phyloP scores from a whole-genome alignment of 495 filamentous ascomycete genomes.

The Talaromyces stipitatus region DNA sequence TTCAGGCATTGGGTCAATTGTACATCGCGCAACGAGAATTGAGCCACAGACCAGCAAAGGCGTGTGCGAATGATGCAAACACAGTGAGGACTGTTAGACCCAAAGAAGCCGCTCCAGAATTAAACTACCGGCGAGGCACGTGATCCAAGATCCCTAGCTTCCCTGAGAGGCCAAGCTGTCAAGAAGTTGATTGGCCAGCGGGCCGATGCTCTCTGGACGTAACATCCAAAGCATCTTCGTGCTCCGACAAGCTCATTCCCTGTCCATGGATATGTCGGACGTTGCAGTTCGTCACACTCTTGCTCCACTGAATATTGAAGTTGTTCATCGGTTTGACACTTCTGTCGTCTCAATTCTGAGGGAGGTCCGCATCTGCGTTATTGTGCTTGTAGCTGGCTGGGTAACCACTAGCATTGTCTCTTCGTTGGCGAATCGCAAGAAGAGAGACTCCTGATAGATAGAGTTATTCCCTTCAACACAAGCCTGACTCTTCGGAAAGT shows the following conservation, averaged over 20 bases:
- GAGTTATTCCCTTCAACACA: not conserved
- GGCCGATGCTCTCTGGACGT: not conserved
- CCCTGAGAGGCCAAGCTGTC: conserved; percentile 5
- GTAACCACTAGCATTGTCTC: conserved; percentile 38
- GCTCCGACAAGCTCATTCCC: not conserved
- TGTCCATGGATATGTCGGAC: conserved; percentile 41
- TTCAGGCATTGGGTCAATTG: conserved; percentile 58
- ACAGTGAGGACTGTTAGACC: not conserved
- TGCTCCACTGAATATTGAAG: conserved; percentile 35
- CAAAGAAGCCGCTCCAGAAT: not conserved
- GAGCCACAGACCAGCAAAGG: conserved; percentile 1
- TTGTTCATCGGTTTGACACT: conserved; percentile 39
- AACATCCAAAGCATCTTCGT: not conserved
- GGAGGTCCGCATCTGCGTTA: conserved; percentile 38
- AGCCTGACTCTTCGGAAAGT: not conserved
- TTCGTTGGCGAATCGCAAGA: conserved; percentile 25
- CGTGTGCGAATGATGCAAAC: not conserved
- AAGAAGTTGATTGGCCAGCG: conserved; percentile 4
- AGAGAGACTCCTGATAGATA: not conserved
- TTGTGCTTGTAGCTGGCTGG: conserved; percentile 44
- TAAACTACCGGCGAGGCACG: not conserved
- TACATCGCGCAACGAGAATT: conserved; percentile 16
- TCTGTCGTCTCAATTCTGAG: conserved; percentile 36
- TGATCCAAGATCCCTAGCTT: not conserved
- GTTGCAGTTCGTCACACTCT: conserved; percentile 43